phyloP scores from a whole-genome alignment of 345 rosid species.

The Brassica cretica region DNA sequence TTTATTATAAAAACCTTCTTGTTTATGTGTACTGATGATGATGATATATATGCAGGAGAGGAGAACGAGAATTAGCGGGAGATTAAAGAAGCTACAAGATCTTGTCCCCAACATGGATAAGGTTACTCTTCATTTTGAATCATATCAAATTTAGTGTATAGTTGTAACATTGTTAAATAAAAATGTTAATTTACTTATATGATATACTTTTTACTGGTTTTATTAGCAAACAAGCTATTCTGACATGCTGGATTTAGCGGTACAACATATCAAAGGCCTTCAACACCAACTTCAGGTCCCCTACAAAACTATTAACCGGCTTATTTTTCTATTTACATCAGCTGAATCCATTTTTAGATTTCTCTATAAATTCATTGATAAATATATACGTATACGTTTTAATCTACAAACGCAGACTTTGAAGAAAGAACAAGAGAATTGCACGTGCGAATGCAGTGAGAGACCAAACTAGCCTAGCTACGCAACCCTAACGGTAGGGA shows the following conservation, averaged over 20 bases:
- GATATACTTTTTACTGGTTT: not conserved
- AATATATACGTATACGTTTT: not conserved
- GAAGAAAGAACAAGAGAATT: slow-evolving; percentile 63
- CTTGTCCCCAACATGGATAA: slow-evolving; percentile 99
- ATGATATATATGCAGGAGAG: slow-evolving; percentile 60
- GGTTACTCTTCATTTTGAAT: slow-evolving; percentile 44
- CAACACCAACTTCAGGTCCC: slow-evolving; percentile 87
- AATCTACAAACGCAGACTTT: slow-evolving; percentile 56
- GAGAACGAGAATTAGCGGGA: slow-evolving; percentile 93
- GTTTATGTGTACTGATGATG: not conserved
- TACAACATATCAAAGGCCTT: slow-evolving; percentile 90
- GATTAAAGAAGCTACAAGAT: slow-evolving; percentile 90
- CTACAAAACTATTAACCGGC: slow-evolving; percentile 7
- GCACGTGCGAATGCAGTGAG: slow-evolving; percentile 66
- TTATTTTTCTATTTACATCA: not conserved
- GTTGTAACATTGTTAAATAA: not conserved
- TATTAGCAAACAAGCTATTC: slow-evolving; percentile 93
- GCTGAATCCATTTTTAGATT: slow-evolving; percentile 7
- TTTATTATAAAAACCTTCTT: not conserved
- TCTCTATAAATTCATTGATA: not conserved
- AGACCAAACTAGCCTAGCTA: slow-evolving; percentile 29
- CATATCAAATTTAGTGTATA: not conserved
- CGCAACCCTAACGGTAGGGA: slow-evolving; percentile 29
- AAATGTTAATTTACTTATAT: not conserved
- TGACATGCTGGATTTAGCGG: slow-evolving; percentile 97